Evolutionary conservation across 371 early-diverging fungal species (phyloP).

Genomic region (Mucor indicus): DNA sequence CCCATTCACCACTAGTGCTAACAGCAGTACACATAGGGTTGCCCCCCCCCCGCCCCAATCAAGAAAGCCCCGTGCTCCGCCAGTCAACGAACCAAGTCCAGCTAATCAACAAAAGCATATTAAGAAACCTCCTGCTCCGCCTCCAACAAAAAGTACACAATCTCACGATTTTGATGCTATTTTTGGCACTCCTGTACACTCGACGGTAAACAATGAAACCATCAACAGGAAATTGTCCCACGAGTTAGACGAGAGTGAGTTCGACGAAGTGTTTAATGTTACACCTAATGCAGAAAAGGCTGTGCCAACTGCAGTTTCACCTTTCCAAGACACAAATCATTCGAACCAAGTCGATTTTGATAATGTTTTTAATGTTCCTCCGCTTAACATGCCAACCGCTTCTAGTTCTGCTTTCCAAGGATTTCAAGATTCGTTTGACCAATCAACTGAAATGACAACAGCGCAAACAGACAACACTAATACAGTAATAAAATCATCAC

Average conservation of each 20-base stretch:
- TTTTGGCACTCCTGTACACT: conserved; percentile 12
- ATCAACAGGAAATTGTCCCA: too few species aligned
- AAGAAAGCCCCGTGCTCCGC: background rate
- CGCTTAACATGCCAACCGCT: too few species aligned
- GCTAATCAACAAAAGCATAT: background rate
- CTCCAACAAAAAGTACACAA: background rate
- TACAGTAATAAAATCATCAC: too few species aligned
- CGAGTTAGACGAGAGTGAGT: too few species aligned
- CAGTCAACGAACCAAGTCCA: background rate
- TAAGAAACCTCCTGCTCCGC: conserved; percentile 15
- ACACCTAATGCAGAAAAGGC: conserved; percentile 2
- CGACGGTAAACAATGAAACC: too few species aligned
- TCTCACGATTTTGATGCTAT: conserved; percentile 12
- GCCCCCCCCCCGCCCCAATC: conserved; percentile 17
- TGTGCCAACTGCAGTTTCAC: background rate
- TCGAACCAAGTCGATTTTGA: too few species aligned
- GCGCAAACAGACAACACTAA: too few species aligned
- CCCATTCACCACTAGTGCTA: conserved; percentile 3
- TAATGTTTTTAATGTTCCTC: too few species aligned
- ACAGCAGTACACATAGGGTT: conserved; percentile 10
- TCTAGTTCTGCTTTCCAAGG: too few species aligned
- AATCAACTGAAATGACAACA: background rate
- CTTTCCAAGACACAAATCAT: background rate
- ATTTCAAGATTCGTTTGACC: background rate
- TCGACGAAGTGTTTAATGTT: too few species aligned